Base-by-base conservation (phyloP, 1,284 basidiomycete genomes). In the Ganoderma meredithae region DNA sequence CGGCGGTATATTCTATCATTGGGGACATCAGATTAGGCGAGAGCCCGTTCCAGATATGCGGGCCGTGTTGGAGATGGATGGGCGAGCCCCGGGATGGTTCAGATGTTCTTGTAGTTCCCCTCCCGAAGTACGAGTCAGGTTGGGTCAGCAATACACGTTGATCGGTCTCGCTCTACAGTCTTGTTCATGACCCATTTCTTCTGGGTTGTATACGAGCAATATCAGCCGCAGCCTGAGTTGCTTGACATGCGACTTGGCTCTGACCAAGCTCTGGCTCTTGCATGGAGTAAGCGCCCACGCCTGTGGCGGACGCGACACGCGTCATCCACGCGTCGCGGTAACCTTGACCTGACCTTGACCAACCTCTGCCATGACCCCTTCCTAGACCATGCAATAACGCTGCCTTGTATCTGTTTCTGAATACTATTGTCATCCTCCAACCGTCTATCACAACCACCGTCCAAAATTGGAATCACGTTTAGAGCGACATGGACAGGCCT, bases 1-100 rank as follows among this genome's bases (percentile, higher is more conserved):
- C 93, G 1, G 92, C 93, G 0, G 81, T 85, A 1, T 83, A 86
- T 74, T 87, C 91, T 9, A 79, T 95, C 43, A 81, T 88, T 25
- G 89, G 88, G 19, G 93, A 95, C 78, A 79, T 89, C 3, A 84
- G 93, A 49, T 79, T 94, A 6, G 91, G 90, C 12, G 92, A 95
- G 76, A 92, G 87, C 72, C 93, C 92, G 19, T 92, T 89, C 76
- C 72, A 91, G 31, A 76, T 94, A 58, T 95, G 93, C 77, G 83
- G 75, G 5, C 84, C 87, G 6, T 95, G 93, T 76, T 94, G 93
- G 92, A 81, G 81, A 68, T 83, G 80, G 68, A 89, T 94, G 85
- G 92, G 92, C 9, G 76, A 81, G 67, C 82, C 87, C 0, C 76
- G 80, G 66, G 78, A 81, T 19, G 74, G 72, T 0, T 73, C 76